phyloP scores from a whole-genome alignment of 2,329 filamentous ascomycete species.

The Diplocarpon mali region DNA sequence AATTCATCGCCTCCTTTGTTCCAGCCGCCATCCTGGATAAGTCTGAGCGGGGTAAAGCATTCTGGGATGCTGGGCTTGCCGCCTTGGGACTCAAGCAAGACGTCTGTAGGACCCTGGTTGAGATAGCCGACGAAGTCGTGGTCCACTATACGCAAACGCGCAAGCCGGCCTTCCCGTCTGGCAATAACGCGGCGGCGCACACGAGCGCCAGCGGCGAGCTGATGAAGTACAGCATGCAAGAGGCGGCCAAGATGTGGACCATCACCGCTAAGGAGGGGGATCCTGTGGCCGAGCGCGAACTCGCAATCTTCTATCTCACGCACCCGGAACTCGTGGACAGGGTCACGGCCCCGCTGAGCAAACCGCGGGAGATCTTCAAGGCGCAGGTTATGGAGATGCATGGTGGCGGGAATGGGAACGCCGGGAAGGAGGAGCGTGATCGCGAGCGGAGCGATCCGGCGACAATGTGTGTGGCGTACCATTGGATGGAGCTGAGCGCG shows the following conservation, averaged over 20 bases:
- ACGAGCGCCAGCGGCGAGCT: slow-evolving; percentile 30
- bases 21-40: slow-evolving; percentile 48
- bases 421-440: slow-evolving; percentile 38
- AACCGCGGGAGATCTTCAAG: slow-evolving; percentile 83
- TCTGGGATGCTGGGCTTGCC: slow-evolving; percentile 72
- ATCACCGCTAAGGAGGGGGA: slow-evolving; percentile 91
- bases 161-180: slow-evolving; percentile 27
- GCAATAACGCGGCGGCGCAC: slow-evolving; percentile 12
- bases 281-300: slow-evolving; percentile 78
- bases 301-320: slow-evolving; percentile 87
- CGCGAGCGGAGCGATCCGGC: slow-evolving; percentile 64
- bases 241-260: slow-evolving; percentile 81
- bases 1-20: slow-evolving; percentile 60
- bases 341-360: slow-evolving; percentile 72
- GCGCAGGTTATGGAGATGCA: slow-evolving; percentile 69
- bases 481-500: slow-evolving; percentile 92
- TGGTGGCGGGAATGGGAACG: slow-evolving; percentile 32
- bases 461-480: slow-evolving; percentile 86
- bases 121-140: slow-evolving; percentile 59
- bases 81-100: slow-evolving; percentile 86
- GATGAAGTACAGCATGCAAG: slow-evolving; percentile 59
- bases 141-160: slow-evolving; percentile 56
- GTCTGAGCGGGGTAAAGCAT: slow-evolving; percentile 61
- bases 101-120: slow-evolving; percentile 53
- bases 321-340: slow-evolving; percentile 76